Evolutionary conservation across 345 rosid species (phyloP), one percentile per base, ranked within the genome.

Genomic region (Lepidium africanum): DNA sequence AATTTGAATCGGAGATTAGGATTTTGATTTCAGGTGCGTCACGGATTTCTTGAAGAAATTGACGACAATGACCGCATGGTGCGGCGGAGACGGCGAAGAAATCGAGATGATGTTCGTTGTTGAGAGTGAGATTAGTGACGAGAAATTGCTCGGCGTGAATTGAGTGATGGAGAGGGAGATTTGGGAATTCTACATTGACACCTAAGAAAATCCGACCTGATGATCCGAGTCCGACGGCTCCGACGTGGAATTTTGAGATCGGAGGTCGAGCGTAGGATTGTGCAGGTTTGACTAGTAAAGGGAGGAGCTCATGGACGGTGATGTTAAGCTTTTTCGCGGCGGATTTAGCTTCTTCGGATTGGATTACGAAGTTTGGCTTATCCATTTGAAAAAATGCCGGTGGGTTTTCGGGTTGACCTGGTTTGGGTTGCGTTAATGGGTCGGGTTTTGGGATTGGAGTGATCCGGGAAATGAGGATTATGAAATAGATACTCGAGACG

Each of bases 1-100:
- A 36, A 45, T 62, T 59, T 38, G 62, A 63, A 49, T 75, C 80
- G 50, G 84, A 78, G 63, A 91, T 75, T 46, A 75, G 74, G 81
- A 94, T 69, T 59, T 67, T 74, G 56, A 94, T 73, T 15, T 82
- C 85, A 4, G 87, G 52, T 7, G 93, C 90, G 63, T 73, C 55
- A 23, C 96, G 96, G 77, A 94, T 72, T 77, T 94, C 99, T 52
- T 87, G 99, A 6, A 87, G 54, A 78, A 94, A 94, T 27, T 94
- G 99, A 56, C 99, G 99, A 88, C 99, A 94, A 86, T 94, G 99
- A 59, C 99, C 99, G 32, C 99, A 94, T 0, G 99, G 99, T 32
- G 99, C 91, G 79, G 90, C 68, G 72, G 97, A 94, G 73, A 94
- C 99, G 60, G 93, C 90, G 52, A 94, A 7, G 84, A 23, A 75